A percentile compares a stretch with the other conserved stretches of the same genome.
These are phyloP conservation scores for Taphrina pruni DNA, from an alignment of 1,139 yeast species.

Conservation along the genomic window DNA sequence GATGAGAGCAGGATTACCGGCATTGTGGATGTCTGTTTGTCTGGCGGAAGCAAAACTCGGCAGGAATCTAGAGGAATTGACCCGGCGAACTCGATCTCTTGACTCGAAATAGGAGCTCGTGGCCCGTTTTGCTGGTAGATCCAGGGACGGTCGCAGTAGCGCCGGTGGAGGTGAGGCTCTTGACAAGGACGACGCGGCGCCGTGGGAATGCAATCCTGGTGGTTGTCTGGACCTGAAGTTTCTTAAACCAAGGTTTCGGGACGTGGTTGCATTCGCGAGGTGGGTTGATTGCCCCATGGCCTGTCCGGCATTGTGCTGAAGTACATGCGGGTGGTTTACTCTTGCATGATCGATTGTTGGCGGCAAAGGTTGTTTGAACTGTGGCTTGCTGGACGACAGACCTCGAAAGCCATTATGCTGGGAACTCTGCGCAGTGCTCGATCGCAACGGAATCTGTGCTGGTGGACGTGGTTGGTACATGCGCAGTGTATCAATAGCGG, in stretches of 20 bases:
- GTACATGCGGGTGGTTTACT: not conserved
- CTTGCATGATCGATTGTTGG: not conserved
- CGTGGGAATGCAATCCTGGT: no score
- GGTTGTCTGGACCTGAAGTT: no score
- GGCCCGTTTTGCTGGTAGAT: not conserved
- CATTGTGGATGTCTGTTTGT: not conserved
- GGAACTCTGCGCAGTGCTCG: constrained; percentile 11
- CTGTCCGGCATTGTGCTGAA: no score
- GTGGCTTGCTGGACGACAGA: not conserved
- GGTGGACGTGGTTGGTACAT: not conserved
- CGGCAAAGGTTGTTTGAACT: constrained; percentile 4
- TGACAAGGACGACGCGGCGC: no score
- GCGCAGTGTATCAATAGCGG: not conserved
- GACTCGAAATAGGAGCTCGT: constrained; percentile 16
- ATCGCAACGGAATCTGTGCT: not conserved
- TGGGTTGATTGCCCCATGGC: no score
- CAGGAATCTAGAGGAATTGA: not conserved
- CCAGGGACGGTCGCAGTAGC: not conserved
- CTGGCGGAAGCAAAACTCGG: not conserved
- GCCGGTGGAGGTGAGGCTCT: not conserved
- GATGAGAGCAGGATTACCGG: not conserved
- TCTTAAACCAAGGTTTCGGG: no score
- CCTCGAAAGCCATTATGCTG: not conserved
- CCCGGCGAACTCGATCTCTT: not conserved
- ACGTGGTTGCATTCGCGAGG: no score